These are phyloP conservation scores for Phytophthora syringae DNA, from an alignment of 352 stramenopile genomes.

Conservation along the genomic window DNA sequence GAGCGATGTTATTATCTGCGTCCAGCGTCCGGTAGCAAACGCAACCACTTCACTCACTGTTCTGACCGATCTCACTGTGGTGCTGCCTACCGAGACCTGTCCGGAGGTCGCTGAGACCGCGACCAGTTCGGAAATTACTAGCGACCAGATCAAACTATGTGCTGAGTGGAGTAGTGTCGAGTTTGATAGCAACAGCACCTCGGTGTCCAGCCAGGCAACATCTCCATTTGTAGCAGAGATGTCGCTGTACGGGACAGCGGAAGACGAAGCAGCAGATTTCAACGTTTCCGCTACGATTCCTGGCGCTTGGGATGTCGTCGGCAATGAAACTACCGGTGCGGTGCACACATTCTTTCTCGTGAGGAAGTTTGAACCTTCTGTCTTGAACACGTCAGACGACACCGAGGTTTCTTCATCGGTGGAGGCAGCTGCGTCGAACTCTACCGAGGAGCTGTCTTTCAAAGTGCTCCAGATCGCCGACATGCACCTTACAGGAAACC, in stretches of 20 bases:
- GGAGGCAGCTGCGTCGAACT: constrained; percentile 32
- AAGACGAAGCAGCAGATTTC: constrained; percentile 22
- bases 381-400: constrained; percentile 15
- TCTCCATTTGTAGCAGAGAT: constrained; percentile 37
- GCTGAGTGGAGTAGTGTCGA: constrained; percentile 30
- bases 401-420: constrained; percentile 33
- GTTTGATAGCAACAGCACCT: constrained; percentile 19
- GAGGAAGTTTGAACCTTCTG: constrained; percentile 26
- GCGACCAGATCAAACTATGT: constrained; percentile 32
- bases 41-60: constrained; percentile 22
- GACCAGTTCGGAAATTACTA: constrained; percentile 34
- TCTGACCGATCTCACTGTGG: constrained; percentile 31
- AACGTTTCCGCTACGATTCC: constrained; percentile 28
- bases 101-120: neutral
- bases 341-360: constrained; percentile 33
- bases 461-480: constrained; percentile 78
- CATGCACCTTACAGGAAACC: constrained; percentile 61
- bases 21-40: constrained; percentile 22
- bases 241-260: constrained; percentile 30
- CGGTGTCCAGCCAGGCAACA: constrained; percentile 20
- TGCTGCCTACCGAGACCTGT: constrained; percentile 26
- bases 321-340: constrained; percentile 18
- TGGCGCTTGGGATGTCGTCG: constrained; percentile 34
- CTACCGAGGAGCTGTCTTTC: constrained; percentile 43
- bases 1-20: constrained; percentile 38